Conservation (phyloP, 2,329 filamentous ascomycete species). For the Plectosphaerella sp. region DNA sequence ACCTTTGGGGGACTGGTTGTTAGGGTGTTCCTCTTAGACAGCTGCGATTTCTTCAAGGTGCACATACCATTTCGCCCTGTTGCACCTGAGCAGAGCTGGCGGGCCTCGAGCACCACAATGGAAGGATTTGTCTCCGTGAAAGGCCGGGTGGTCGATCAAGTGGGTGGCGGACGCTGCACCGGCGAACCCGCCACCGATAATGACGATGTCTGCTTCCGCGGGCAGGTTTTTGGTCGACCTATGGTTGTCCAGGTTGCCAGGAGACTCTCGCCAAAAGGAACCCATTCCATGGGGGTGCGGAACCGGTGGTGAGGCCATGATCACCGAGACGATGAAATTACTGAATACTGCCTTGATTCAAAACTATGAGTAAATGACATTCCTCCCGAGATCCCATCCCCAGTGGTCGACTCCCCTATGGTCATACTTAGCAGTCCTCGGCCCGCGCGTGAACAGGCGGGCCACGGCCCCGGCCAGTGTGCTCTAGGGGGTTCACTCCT, state of each 20-base stretch:
- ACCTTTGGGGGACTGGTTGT: constrained; percentile 24
- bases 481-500: no score
- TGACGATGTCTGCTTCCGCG: constrained; percentile 7
- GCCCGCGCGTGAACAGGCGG: no score
- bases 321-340: no score
- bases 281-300: constrained; percentile 6
- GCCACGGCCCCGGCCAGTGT: no score
- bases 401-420: no score
- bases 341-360: no score
- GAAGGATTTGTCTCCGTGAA: constrained; percentile 11
- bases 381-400: no score
- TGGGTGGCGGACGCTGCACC: constrained; percentile 13
- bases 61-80: constrained; percentile 46
- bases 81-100: constrained; percentile 44
- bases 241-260: constrained; percentile 12
- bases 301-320: not conserved
- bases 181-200: constrained; percentile 13
- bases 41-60: not conserved
- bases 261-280: constrained; percentile 13
- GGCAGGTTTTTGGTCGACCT: constrained; percentile 9
- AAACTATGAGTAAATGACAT: no score
- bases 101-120: constrained; percentile 45
- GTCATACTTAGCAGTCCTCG: no score
- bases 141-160: constrained; percentile 4
- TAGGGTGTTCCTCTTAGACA: not conserved